Evolutionary conservation across 2,329 filamentous ascomycete species (phyloP), one percentile per base, ranked within the genome.

Genomic region (Fusarium humuli): DNA sequence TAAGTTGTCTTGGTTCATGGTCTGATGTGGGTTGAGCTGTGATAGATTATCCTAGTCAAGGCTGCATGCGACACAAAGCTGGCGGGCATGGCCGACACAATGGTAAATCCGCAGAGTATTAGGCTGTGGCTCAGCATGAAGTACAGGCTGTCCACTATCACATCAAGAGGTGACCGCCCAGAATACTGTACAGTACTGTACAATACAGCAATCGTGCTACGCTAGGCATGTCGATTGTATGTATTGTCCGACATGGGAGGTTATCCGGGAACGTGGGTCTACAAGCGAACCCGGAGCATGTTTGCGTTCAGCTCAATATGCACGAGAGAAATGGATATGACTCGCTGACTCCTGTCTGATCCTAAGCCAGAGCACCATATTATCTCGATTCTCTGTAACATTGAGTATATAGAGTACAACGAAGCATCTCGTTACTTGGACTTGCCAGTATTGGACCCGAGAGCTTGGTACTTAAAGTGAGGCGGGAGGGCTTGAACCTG

Each of bases 391-490:
- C 18, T 37, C 34, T 37, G 18, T 12, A n/a, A n/a, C 10, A n/a
- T 37, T n/a, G 34, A 12, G 34, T n/a, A 18, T n/a, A 37, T 37
- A 37, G 34, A n/a, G 23, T 30, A 41, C 42, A 23, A 13, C 41
- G 30, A 13, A 22, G 22, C 37, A 25, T 54, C 27, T 20, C 44
- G 22, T 18, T 50, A n/a, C 16, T 37, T n/a, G 18, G 32, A 41
- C 49, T 29, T 18, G 41, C 65, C 29, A n/a, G 46, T 53, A 32
- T 54, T 47, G 49, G 65, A 59, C 69, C 69, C 69, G 65, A 69
- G 54, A 53, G 69, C 53, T 69, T 69, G 66, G 67, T 56, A 54
- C 66, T 73, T 65, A 69, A 71, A 72, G 64, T 73, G 72, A 75
- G 70, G 73, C 72, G 70, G 66, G 65, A 75, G 62, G 65, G 63